Evolutionary conservation across 495 filamentous ascomycete species (phyloP), one percentile per base, ranked within the genome.

Genomic region (Penicillium lagena): DNA sequence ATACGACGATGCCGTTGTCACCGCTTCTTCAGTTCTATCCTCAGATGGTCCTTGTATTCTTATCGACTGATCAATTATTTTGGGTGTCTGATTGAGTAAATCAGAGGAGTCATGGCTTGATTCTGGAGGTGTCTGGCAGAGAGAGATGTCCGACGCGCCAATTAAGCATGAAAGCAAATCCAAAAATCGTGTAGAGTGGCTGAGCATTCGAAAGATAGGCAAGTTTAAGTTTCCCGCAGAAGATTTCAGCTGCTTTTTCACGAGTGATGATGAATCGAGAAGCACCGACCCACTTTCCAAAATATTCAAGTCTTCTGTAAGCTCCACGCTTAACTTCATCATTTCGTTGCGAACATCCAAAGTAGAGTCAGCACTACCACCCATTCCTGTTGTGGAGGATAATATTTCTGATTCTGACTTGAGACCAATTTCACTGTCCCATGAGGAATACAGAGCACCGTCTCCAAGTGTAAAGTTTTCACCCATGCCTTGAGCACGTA

Each of bases 131-230:
- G 22, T 15, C 0, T 14, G 7, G 2, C 7, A n/a, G 8, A n/a
- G 13, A 10, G 12, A 10, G 9, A 13, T 22, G 1, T 42, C 30
- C 3, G 12, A 9, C 7, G 12, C 6, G 12, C 5, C n/a, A 6
- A 2, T 9, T 12, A 14, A 35, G 12, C 38, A 41, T 6, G 43
- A 35, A 12, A 61, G 9, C 0, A 58, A 49, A 12, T 42, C 38
- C n/a, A 59, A 35, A 11, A 61, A 47, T 13, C 47, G 30, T 7
- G 44, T 43, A 0, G 58, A 56, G 29, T 61, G 52, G 12, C 38
- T 38, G 35, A 59, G 39, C 22, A 56, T 46, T 10, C 52, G 58
- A 35, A 38, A 47, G 9, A 59, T 46, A 4, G 55, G 58, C 15
- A 58, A 28, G 12, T 56, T 42, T 0, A 58, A 38, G 11, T 41